A percentile compares a stretch with the other conserved stretches of the same genome.
Conservation (phyloP, 441 rosid species). For the Populus hybrid region DNA sequence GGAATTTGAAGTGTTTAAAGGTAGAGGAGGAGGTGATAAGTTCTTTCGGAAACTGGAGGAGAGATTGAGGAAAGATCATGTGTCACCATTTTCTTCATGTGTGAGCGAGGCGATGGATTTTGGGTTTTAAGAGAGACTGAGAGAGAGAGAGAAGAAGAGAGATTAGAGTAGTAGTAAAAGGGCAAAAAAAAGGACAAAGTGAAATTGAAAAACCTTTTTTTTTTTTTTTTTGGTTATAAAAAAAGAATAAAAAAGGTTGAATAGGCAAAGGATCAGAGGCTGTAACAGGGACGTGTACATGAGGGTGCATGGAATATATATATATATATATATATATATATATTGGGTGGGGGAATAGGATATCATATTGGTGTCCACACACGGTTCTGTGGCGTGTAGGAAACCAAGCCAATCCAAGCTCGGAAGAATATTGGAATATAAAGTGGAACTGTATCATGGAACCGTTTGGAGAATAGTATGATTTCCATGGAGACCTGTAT, state of each 20-base stretch:
- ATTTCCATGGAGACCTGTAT: too few relatives aligned
- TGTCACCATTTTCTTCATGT: slow-evolving; percentile 25
- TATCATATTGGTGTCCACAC: background rate
- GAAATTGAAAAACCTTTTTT: slow-evolving; percentile 1
- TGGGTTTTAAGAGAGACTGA: background rate
- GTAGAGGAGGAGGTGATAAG: slow-evolving; percentile 58
- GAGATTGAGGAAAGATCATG: slow-evolving; percentile 29
- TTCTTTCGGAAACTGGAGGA: slow-evolving; percentile 32
- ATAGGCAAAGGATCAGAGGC: background rate
- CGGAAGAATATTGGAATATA: background rate
- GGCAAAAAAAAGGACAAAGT: slow-evolving; percentile 8
- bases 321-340: too few relatives aligned
- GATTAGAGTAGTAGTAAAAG: background rate
- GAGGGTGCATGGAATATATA: slow-evolving; percentile 25
- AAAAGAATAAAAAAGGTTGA: background rate
- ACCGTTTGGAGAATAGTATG: too few relatives aligned
- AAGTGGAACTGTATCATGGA: too few relatives aligned
- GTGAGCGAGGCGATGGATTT: slow-evolving; percentile 5
- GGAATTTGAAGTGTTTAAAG: slow-evolving; percentile 22
- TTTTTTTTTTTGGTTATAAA: background rate
- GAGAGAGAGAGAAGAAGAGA: slow-evolving; percentile 12
- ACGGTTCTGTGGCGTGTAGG: background rate
- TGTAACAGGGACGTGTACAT: slow-evolving; percentile 2
- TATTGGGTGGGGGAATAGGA: background rate
- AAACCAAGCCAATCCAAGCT: background rate